These are phyloP conservation scores for Phaeotremella fagi DNA, from an alignment of 768 basidiomycete species.

Conservation along the genomic window DNA sequence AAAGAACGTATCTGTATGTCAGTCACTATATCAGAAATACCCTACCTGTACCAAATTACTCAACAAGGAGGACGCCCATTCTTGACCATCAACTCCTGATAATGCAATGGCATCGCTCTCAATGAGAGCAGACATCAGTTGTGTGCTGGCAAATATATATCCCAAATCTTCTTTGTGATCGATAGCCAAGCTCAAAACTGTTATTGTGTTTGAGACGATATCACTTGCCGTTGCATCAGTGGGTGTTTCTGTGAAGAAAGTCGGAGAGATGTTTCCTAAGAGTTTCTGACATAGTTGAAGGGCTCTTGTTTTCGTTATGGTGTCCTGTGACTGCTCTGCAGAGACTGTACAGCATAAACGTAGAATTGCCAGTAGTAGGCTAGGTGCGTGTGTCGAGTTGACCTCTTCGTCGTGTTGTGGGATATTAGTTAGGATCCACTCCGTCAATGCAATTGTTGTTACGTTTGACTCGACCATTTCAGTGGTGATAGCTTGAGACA, in stretches of 20 bases:
- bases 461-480: conserved; percentile 54
- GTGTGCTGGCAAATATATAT: background rate
- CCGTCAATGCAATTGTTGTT: conserved; percentile 61
- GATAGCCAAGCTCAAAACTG: too few relatives aligned
- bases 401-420: conserved; percentile 82
- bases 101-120: conserved; percentile 13
- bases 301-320: background rate
- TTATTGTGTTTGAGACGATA: too few relatives aligned
- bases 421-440: conserved; percentile 70
- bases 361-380: conserved; percentile 63
- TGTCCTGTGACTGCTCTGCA: too few relatives aligned
- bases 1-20: conserved; percentile 59
- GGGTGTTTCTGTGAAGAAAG: too few relatives aligned
- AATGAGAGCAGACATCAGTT: conserved; percentile 11
- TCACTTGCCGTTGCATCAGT: too few relatives aligned
- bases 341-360: background rate
- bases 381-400: conserved; percentile 69
- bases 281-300: too few relatives aligned
- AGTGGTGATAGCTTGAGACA: conserved; percentile 52
- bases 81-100: conserved; percentile 11
- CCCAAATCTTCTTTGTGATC: background rate
- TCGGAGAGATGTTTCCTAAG: too few relatives aligned
- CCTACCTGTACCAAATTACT: conserved; percentile 57
- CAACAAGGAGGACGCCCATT: conserved; percentile 62
- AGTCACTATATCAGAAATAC: conserved; percentile 8